Evolutionary conservation across 2,329 filamentous ascomycete genomes (phyloP), one percentile per base, ranked within the genome.

Genomic region (Aspergillus ustus): DNA sequence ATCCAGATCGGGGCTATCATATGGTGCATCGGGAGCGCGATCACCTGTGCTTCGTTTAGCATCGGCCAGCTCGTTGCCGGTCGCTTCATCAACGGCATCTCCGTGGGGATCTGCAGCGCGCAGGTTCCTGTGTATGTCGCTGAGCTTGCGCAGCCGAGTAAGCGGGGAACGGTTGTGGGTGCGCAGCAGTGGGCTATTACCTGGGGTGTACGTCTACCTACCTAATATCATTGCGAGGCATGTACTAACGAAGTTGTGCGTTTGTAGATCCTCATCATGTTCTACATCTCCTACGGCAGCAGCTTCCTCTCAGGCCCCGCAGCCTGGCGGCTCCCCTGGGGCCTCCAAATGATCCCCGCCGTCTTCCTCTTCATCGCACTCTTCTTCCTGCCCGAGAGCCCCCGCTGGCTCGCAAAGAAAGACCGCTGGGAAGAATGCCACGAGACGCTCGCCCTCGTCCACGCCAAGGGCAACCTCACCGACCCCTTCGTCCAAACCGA

Each of bases 101-200:
- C 87, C 59, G 89, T 92, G 56, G 91, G 90, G 61, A 91, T 92
- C 64, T 87, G 87, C 64, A 90, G 88, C 25, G 87, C 89, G 7
- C 81, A 91, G 68, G 89, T 91, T 1, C 89, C 89, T 0, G 86
- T 91, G 20, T 92, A 91, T 73, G 86, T 90, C 68, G 84, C 87
- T 60, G 90, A 92, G 73, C 56, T 92, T 19, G 87, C 84, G 7
- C 83, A 82, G 25, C 83, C 83, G 0, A 79, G 78, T 37, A 84
- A 82, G 69, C 80, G 84, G 66, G 84, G 84, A 19, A 84, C 88
- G 45, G 82, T 93, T 40, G 89, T 93, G 29, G 88, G 89, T 56
- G 84, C 87, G 51, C 90, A 92, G 74, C 90, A 93, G 74, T 90
- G 89, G 81, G 88, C 89, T 28, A 92, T 93, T 63, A 90, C 90